Percentiles rank a stretch among this genome's conserved stretches.
These are phyloP conservation scores for Alternaria triticimaculans DNA, from an alignment of 2,329 filamentous ascomycete species.

Conservation along the genomic window DNA sequence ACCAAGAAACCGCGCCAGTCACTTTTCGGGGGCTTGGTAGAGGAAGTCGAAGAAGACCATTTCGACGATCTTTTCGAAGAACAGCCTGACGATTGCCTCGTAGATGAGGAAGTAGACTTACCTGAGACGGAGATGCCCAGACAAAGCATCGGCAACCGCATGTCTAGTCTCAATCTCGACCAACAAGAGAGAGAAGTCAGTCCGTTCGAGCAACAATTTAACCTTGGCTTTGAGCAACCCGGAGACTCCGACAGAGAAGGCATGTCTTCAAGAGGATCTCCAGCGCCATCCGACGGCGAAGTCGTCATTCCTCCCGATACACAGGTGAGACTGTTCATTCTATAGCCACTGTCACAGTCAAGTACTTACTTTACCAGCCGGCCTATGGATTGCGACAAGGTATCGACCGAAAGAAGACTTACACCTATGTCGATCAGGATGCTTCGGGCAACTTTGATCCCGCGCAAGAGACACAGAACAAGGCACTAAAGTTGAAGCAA, in stretches of 20 bases:
- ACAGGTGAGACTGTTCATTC: background rate
- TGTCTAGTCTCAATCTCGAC: constrained; percentile 22
- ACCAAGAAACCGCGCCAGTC: constrained; percentile 23
- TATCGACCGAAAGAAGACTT: constrained; percentile 24
- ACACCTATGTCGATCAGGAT: constrained; percentile 47
- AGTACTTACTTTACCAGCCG: constrained; percentile 15
- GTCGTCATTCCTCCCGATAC: constrained; percentile 19
- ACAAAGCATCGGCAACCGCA: constrained; percentile 10
- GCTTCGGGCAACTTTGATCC: constrained; percentile 48
- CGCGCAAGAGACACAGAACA: constrained; percentile 15
- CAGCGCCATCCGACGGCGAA: constrained; percentile 14
- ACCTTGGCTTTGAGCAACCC: constrained; percentile 10
- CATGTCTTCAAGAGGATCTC: constrained; percentile 11
- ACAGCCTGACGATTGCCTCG: background rate
- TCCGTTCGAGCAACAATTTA: background rate
- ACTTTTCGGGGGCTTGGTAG: constrained; percentile 17
- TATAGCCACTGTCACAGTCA: background rate
- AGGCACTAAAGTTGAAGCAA: constrained; percentile 5
- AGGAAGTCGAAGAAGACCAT: background rate
- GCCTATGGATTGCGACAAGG: constrained; percentile 33
- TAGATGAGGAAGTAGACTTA: background rate
- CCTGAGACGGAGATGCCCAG: background rate
- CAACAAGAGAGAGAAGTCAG: constrained; percentile 3
- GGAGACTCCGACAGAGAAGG: constrained; percentile 10
- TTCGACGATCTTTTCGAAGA: background rate